Conservation (phyloP, 345 rosid species). For the Eucalyptus camaldulensis region DNA sequence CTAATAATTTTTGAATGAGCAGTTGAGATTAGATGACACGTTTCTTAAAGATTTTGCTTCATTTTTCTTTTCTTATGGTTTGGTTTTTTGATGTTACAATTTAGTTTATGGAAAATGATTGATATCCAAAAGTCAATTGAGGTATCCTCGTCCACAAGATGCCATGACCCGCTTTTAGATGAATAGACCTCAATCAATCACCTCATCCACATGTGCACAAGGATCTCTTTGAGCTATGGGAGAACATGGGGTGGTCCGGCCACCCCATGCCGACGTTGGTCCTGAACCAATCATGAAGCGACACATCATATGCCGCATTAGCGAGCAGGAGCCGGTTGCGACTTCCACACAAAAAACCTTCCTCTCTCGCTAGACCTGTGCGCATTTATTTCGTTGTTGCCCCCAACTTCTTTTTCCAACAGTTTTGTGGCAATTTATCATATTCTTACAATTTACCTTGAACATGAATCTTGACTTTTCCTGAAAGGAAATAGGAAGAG, state of each 20-base stretch:
- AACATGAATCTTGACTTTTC: background rate
- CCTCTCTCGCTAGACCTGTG: too few species aligned
- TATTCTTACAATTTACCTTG: background rate
- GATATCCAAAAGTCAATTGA: background rate
- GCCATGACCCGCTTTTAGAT: background rate
- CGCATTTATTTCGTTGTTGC: background rate
- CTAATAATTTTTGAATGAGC: background rate
- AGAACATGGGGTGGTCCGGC: background rate
- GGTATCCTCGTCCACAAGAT: background rate
- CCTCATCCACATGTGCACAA: too few species aligned
- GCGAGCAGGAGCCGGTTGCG: background rate
- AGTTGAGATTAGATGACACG: rapidly evolving
- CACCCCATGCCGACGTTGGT: background rate
- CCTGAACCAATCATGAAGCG: too few species aligned
- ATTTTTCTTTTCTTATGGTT: background rate
- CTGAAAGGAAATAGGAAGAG: background rate
- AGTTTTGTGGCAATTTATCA: background rate
- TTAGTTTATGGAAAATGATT: background rate
- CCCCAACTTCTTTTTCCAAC: background rate
- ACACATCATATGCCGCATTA: rapidly evolving
- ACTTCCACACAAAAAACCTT: background rate
- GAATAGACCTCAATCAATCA: too few species aligned
- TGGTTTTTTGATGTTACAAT: background rate
- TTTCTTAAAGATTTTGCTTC: too few species aligned
- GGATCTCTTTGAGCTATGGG: too few species aligned